Conservation (phyloP, 495 filamentous ascomycete genomes). For the Penicillium paxilli region DNA sequence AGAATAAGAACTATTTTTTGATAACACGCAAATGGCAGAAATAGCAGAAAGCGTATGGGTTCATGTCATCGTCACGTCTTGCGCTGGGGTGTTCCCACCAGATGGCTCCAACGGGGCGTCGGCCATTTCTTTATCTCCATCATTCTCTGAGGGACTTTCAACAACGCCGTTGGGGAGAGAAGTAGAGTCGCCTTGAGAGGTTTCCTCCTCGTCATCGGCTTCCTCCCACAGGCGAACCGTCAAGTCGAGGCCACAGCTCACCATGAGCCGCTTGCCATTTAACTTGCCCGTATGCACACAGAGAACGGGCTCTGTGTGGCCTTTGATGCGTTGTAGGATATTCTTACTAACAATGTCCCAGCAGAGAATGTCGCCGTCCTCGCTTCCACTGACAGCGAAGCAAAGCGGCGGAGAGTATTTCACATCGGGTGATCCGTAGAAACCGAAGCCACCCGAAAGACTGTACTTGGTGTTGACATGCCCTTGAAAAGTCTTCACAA, state of each 20-base stretch:
- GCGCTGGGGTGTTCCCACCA: slow-evolving; percentile 16
- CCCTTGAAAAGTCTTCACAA: slow-evolving; percentile 96
- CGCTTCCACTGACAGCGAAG: slow-evolving; percentile 80
- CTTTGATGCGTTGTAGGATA: slow-evolving; percentile 68
- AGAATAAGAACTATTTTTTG: background rate
- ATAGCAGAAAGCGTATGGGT: background rate
- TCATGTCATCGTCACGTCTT: slow-evolving; percentile 31
- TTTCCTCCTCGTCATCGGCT: slow-evolving; percentile 23
- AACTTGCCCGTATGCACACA: slow-evolving; percentile 67
- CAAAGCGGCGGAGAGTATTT: slow-evolving; percentile 17
- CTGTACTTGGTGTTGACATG: slow-evolving; percentile 84
- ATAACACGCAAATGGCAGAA: slow-evolving; percentile 2
- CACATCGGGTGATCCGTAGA: slow-evolving; percentile 52
- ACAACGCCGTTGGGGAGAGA: background rate
- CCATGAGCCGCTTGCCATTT: slow-evolving; percentile 46
- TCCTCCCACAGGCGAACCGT: slow-evolving; percentile 65
- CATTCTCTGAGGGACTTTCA: background rate
- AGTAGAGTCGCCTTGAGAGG: background rate
- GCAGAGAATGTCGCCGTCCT: slow-evolving; percentile 79
- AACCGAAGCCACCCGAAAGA: slow-evolving; percentile 76
- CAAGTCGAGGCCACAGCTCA: slow-evolving; percentile 63
- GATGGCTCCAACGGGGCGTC: slow-evolving; percentile 19
- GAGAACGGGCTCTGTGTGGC: slow-evolving; percentile 78
- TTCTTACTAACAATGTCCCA: slow-evolving; percentile 91
- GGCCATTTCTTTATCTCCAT: slow-evolving; percentile 24